Evolutionary conservation across 2,329 filamentous ascomycete genomes (phyloP), one percentile per base, ranked within the genome.

Genomic region (Ophiostoma novo-ulmi): DNA sequence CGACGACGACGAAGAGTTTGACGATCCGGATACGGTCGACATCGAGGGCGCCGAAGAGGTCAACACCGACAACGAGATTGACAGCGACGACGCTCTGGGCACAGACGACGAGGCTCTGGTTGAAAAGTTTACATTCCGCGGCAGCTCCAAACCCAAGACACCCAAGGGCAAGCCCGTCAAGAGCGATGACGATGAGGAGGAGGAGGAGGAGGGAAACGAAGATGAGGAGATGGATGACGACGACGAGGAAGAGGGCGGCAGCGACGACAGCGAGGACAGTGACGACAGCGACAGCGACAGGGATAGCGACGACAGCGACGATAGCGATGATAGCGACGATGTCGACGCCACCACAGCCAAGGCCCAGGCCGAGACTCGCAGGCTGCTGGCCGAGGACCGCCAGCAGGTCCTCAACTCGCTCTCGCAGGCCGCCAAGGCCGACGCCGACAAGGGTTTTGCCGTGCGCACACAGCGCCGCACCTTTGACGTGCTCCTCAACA

Each of bases 401-500:
- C 89, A 89, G 76, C 85, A 82, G 3, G 85, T 92, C 52, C 83
- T 89, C 7, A 85, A 87, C 22, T 88, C 87, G 10, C 79, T 86
- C 63, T 81, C 83, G 1, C 84, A 89, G 76, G 89, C 90, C 1
- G 88, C 88, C 69, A 89, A 90, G 76, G 88, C 88, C 69, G 95
- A 98, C 77, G 88, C 91, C 5, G 87, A 89, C 61, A 98, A 98
- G 80, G 95, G 95, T 14, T 81, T 86, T 70, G 94, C 94, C 0
- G 92, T 99, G 52, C 94, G 93, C 76, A 84, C 89, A 71, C 95
- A 99, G 80, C 88, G 93, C 69, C 90, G 89, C 73, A 88, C 90
- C 0, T 99, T 97, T 77, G 94, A 98, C 75, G 88, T 91, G 0
- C 86, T 98, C 0, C 85, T 99, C 41, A 97, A 97, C 80, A 87